phyloP scores from a whole-genome alignment of 495 filamentous ascomycete genomes.

The Hyaloscypha variabilis region DNA sequence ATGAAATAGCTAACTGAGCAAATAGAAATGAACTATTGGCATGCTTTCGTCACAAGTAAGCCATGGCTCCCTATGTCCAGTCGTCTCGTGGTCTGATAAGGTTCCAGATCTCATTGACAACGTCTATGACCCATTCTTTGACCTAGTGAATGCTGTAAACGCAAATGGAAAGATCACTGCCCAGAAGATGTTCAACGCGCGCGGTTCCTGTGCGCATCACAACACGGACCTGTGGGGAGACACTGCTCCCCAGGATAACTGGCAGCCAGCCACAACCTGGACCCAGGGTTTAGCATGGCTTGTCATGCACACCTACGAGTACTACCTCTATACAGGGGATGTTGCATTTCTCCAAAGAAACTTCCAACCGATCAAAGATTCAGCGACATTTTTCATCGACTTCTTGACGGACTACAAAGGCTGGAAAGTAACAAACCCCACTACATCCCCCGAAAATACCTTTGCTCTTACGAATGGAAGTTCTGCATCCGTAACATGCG shows the following conservation, averaged over 20 bases:
- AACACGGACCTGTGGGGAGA: conserved; percentile 56
- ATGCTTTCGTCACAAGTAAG: conserved; percentile 41
- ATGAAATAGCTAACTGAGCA: neutral
- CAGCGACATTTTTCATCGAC: conserved; percentile 1
- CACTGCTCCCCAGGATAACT: conserved; percentile 46
- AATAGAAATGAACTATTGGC: conserved; percentile 47
- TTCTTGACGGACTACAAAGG: neutral
- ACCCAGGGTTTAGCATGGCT: conserved; percentile 54
- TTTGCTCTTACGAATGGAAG: neutral
- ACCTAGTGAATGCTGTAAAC: conserved; percentile 1
- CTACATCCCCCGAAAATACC: conserved; percentile 3
- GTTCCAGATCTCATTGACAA: neutral
- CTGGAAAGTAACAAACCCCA: neutral
- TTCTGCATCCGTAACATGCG: neutral
- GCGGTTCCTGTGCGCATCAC: conserved; percentile 50
- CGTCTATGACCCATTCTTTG: neutral
- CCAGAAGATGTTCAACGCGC: conserved; percentile 51
- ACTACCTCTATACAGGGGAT: conserved; percentile 45
- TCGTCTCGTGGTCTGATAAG: neutral
- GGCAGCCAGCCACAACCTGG: conserved; percentile 48
- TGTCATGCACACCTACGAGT: conserved; percentile 47
- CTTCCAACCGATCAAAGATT: conserved; percentile 25
- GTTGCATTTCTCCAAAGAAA: conserved; percentile 33
- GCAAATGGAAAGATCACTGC: too few relatives aligned
- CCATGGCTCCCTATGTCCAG: conserved; percentile 23